phyloP scores from a whole-genome alignment of 2,329 filamentous ascomycete genomes.

The Aspergillus versicolor region DNA sequence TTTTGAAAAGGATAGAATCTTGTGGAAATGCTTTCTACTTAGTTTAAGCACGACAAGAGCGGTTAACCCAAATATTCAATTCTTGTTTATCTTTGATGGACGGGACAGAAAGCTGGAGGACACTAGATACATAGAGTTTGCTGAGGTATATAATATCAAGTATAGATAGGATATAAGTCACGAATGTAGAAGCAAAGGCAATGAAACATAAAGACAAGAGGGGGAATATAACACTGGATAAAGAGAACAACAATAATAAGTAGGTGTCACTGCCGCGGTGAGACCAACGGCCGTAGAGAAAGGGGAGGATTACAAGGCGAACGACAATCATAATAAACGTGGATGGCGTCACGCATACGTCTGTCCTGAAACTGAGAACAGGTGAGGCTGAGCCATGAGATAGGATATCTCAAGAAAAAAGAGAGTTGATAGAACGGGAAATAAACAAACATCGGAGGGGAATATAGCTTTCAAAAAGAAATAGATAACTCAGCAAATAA shows the following conservation, averaged over 20 bases:
- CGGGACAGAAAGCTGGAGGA: background rate
- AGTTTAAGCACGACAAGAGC: background rate
- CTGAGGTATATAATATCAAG: slow-evolving; percentile 17
- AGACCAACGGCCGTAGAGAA: background rate
- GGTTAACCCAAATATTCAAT: background rate
- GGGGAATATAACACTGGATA: slow-evolving; percentile 32
- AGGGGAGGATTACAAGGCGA: slow-evolving; percentile 9
- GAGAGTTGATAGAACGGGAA: slow-evolving; percentile 9
- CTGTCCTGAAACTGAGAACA: slow-evolving; percentile 9
- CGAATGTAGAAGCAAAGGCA: background rate
- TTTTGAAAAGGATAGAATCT: no score
- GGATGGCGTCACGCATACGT: slow-evolving; percentile 17
- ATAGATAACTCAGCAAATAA: slow-evolving; percentile 5
- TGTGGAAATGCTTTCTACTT: no score
- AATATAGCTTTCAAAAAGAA: slow-evolving; percentile 9
- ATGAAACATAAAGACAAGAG: slow-evolving; percentile 17
- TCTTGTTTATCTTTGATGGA: background rate
- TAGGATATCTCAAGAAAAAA: slow-evolving; percentile 6
- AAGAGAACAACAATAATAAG: slow-evolving; percentile 15
- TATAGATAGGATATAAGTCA: background rate
- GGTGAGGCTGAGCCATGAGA: slow-evolving; percentile 5
- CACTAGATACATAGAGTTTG: slow-evolving; percentile 14
- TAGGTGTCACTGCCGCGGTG: slow-evolving; percentile 7
- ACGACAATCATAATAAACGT: slow-evolving; percentile 11
- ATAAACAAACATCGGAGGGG: background rate